Conservation (phyloP, 2,329 filamentous ascomycete species). For the Xylariaceae sp. region DNA sequence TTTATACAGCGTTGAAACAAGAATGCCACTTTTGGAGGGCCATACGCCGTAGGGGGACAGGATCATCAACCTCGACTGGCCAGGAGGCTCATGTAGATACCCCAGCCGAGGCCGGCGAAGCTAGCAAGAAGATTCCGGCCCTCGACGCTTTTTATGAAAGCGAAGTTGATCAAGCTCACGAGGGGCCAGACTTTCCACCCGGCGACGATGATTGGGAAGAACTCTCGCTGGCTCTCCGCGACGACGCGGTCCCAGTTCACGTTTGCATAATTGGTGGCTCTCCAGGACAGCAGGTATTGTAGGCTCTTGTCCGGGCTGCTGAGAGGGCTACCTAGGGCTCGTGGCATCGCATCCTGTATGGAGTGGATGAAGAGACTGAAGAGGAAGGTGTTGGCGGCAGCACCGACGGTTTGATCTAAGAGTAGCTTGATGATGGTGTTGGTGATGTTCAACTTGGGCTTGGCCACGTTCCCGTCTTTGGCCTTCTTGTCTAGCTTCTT, state of each 20-base stretch:
- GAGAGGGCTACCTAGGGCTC: constrained; percentile 30
- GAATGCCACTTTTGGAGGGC: neutral
- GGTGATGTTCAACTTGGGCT: constrained; percentile 52
- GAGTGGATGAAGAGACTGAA: constrained; percentile 52
- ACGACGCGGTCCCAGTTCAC: constrained; percentile 46
- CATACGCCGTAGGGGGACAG: neutral
- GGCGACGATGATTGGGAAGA: constrained; percentile 61
- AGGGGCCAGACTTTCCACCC: constrained; percentile 70
- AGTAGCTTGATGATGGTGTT: constrained; percentile 65
- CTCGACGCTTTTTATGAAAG: constrained; percentile 64
- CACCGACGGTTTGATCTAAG: constrained; percentile 66
- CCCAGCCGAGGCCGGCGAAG: constrained; percentile 68
- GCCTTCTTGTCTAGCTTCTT: constrained; percentile 39
- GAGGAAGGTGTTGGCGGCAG: constrained; percentile 58
- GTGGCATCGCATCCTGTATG: constrained; percentile 47
- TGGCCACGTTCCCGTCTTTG: constrained; percentile 38
- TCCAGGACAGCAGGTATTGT: constrained; percentile 30
- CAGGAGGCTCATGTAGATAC: constrained; percentile 67
- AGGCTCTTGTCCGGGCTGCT: constrained; percentile 35
- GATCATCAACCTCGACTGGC: constrained; percentile 34
- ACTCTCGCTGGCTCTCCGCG: constrained; percentile 48
- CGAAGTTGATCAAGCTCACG: constrained; percentile 67
- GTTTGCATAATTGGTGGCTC: constrained; percentile 41
- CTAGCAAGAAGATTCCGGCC: constrained; percentile 67
- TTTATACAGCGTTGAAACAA: neutral